Base-by-base conservation (phyloP, 441 rosid genomes). In the Metrosideros polymorpha region DNA sequence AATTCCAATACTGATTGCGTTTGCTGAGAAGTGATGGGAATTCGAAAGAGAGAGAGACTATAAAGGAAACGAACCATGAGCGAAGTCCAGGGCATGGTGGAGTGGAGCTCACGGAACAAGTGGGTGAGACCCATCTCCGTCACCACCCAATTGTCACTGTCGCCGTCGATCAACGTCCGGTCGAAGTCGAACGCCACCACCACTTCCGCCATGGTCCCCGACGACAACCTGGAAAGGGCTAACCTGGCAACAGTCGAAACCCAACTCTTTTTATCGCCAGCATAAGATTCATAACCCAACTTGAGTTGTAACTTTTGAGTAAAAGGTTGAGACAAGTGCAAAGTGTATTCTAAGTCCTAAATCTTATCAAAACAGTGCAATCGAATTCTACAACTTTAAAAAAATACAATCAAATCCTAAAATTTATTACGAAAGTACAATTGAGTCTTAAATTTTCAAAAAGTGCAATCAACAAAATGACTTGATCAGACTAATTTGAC, bases 111-210 rank as follows among this genome's bases (percentile, higher is more conserved):
- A 86, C 89, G 90, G 92, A 95, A 97, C 87, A 94, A 88, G 25
- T 92, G 89, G 61, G 95, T 87, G 86, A 95, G 96, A 50, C 98
- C 98, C 98, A 97, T 92, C 87, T 93, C 91, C 54, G 94, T 92
- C 43, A 97, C 97, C 79, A 95, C 97, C 98, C 97, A 94, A 2
- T 86, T 89, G 87, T 96, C 99, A 84, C 97, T 96, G 57, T 97
- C 98, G 84, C 91, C 95, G 82, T 96, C 97, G 85, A 97, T 95
- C 83, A 97, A 39, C 54, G 99, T 97, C 89, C 96, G 90, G 87
- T 97, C 98, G 32, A 97, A 97, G 89, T 97, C 98, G 85, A 96
- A 96, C 22, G 83, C 59, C 54, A 97, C 87, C 53, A 93, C 94
- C 87, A 91, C 94, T 43, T 85, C 87, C 66, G 91, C 88, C 98